Evolutionary conservation across 352 stramenopile genomes (phyloP), one percentile per base, ranked within the genome.

Genomic region (Elongisporangium undulatum): DNA sequence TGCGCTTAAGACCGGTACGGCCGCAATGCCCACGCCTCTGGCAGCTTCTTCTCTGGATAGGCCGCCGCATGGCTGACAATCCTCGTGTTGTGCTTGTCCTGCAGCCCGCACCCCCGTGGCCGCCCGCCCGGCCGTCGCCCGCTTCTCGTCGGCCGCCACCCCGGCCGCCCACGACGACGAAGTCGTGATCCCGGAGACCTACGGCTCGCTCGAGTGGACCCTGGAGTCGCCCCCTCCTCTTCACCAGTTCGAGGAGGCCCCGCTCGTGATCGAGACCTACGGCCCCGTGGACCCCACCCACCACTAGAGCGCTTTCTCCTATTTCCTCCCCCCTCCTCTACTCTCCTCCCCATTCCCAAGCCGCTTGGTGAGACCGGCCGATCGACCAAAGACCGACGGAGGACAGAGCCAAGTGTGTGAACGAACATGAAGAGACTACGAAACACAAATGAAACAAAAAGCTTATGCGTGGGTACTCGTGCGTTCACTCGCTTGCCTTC

Each of bases 191-290:
- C 85, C 87, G 34, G 85, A 92, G 62, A 66, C 92, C 50, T 71
- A 88, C 70, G 74, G 89, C 69, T 91, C 84, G 51, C 73, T 96
- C 19, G 87, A 96, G 72, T 96, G 85, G 85, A 79, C 87, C 65
- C 71, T 96, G 61, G 71, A 68, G 59, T 92, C 84, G 64, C 87
- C 87, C 15, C 84, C 87, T 66, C 87, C 87, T 66, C 58, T 95
- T 73, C 87, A 96, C 71, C 87, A 96, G 82, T 96, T 96, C 61
- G 84, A 94, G 34, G 87, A 96, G 64, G 72, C 85, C 15, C 87
- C 87, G 56, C 78, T 96, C 60, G 80, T 96, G 67, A 85, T 96
- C 41, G 87, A 96, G 74, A 95, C 85, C 51, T 94, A 87, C 67
- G 87, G 84, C 69, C 74, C 86, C 62, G 75, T 92, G 53, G 87